These are phyloP conservation scores for Fraxinus cuspidata DNA, from an alignment of 257 asterid species.

Conservation along the genomic window DNA sequence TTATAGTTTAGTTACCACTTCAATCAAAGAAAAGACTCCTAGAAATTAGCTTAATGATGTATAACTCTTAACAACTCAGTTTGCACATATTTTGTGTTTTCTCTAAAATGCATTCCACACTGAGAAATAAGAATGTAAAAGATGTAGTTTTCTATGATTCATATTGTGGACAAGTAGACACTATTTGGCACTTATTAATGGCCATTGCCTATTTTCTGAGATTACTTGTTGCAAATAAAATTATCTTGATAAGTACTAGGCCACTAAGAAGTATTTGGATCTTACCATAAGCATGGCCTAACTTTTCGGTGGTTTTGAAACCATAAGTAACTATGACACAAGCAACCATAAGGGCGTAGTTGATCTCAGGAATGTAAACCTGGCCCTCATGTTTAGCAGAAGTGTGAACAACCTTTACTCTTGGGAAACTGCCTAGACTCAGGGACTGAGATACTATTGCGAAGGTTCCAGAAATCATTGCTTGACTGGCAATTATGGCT, in stretches of 20 bases:
- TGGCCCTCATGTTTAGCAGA: slow-evolving; percentile 69
- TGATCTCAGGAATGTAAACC: slow-evolving; percentile 73
- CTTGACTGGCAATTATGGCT: slow-evolving; percentile 82
- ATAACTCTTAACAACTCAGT: too few species aligned
- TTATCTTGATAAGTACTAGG: not conserved
- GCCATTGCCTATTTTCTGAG: not conserved
- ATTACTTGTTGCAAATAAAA: not conserved
- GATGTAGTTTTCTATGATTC: not conserved
- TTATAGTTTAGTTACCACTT: not conserved
- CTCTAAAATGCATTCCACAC: too few species aligned
- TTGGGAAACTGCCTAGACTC: slow-evolving; percentile 62
- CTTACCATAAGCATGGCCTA: slow-evolving; percentile 74
- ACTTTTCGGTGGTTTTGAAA: slow-evolving; percentile 55
- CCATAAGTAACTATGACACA: slow-evolving; percentile 51
- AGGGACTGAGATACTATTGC: slow-evolving; percentile 67
- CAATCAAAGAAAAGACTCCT: too few species aligned
- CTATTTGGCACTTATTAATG: too few species aligned
- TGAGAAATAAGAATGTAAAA: not conserved
- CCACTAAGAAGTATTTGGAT: not conserved
- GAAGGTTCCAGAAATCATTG: slow-evolving; percentile 74
- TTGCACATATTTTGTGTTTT: too few species aligned
- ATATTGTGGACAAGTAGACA: not conserved
- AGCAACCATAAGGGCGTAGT: slow-evolving; percentile 70
- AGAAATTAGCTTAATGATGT: too few species aligned
- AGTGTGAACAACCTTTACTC: slow-evolving; percentile 71